phyloP scores from a whole-genome alignment of 257 asterid genomes.

The Nicotiana attenuata region DNA sequence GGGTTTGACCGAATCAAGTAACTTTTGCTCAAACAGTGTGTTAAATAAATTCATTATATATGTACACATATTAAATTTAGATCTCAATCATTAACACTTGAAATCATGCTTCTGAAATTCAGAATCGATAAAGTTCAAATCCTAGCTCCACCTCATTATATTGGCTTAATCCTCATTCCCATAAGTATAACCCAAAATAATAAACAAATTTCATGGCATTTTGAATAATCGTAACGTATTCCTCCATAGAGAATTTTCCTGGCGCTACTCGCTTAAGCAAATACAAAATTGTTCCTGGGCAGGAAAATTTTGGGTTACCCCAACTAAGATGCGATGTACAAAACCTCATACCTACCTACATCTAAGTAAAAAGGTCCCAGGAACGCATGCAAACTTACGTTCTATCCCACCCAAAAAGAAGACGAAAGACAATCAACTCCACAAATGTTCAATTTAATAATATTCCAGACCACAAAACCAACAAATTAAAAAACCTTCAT shows the following conservation, averaged over 20 bases:
- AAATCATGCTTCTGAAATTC: no score
- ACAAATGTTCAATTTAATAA: not conserved
- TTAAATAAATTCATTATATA: no score
- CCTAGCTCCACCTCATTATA: no score
- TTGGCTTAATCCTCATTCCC: not conserved
- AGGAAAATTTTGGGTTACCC: not conserved
- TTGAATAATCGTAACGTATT: no score
- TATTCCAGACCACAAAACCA: not conserved
- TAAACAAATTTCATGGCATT: not conserved
- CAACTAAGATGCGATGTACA: not conserved
- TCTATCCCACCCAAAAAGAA: not conserved
- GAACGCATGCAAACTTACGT: no score
- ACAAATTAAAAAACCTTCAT: not conserved
- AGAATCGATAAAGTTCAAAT: no score
- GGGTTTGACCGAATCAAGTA: no score
- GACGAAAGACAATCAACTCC: not conserved
- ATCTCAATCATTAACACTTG: no score
- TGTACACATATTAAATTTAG: no score
- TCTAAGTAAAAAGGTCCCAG: no score
- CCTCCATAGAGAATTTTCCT: not conserved
- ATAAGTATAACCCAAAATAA: no score
- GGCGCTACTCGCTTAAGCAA: not conserved
- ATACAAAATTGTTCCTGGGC: not conserved
- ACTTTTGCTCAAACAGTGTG: no score
- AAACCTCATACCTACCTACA: not conserved